Base-by-base conservation (phyloP, 768 basidiomycete genomes). In the Agrocybe pediades region DNA sequence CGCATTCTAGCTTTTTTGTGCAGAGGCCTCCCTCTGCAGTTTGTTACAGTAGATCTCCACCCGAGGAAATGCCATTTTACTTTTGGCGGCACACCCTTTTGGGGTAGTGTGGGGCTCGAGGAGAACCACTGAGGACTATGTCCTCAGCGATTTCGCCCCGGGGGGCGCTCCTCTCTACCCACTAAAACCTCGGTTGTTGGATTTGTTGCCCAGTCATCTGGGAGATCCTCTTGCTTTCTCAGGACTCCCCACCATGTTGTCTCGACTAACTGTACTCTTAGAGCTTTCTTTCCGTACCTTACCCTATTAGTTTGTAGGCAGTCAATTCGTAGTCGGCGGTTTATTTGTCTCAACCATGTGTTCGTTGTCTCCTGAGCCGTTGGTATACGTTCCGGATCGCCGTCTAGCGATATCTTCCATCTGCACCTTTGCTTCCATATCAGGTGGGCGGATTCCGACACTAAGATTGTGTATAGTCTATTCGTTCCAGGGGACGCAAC, bases 341-440 rank as follows among this genome's bases (percentile, higher is more conserved):
- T 58, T 1, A 68, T 49, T 0, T 50, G 11, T 3, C 30, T 9
- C 65, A 65, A 68, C 25, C 51, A 30, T 9, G 53, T 55, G 2
- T 26, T 9, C 0, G 64, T 51, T 33, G 61, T 60, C 1, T 36
- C 16, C 2, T 17, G n/a, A n/a, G n/a, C 30, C 2, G 57, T 45
- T 2, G 15, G 51, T 2, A 47, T 46, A 20, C 44, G 52, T 0
- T 26, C 39, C 1, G 46, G 40, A 21, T 60, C 41, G 5, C 51
- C 51, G 6, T 58, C 60, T 8, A 53, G 33, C 3, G n/a, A 26
- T 23, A 69, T 70, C 19, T 54, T 57, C 56, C 65, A 59, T 17
- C 65, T 55, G 26, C 65, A 67, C 21, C 69, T 41, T 8, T 65
- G n/a, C 15, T 54, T 57, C 71, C 69, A 72, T 13, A 69, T 70